These are phyloP conservation scores for Penicillium italicum DNA, from an alignment of 2,329 filamentous ascomycete species.

Conservation along the genomic window DNA sequence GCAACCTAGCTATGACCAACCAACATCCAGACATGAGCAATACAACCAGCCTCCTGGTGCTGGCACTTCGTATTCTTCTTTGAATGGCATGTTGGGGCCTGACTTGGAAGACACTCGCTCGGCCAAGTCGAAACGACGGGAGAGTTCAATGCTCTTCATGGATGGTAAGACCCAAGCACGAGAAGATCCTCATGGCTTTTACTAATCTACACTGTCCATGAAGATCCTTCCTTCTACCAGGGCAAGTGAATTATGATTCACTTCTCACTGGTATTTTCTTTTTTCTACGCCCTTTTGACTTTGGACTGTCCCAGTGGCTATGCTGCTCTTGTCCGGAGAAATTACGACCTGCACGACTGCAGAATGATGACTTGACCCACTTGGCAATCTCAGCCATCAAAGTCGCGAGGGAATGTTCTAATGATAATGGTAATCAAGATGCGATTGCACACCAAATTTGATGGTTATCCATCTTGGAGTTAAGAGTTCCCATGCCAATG, in stretches of 20 bases:
- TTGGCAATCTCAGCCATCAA: slow-evolving; percentile 18
- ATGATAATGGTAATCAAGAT: slow-evolving; percentile 37
- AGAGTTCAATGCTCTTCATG: slow-evolving; percentile 50
- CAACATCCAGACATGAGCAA: slow-evolving; percentile 28
- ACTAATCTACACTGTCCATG: background rate
- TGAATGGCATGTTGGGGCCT: slow-evolving; percentile 42
- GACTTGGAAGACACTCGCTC: slow-evolving; percentile 34
- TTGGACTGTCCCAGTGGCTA: slow-evolving; percentile 9
- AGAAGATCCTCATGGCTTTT: background rate
- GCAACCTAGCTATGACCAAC: slow-evolving; percentile 48
- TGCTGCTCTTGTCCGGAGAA: slow-evolving; percentile 18
- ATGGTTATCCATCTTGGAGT: slow-evolving; percentile 9
- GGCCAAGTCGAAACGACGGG: slow-evolving; percentile 46
- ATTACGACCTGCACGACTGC: slow-evolving; percentile 30
- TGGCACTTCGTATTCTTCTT: slow-evolving; percentile 24
- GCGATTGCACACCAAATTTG: slow-evolving; percentile 7
- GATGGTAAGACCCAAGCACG: slow-evolving; percentile 18
- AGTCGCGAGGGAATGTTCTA: slow-evolving; percentile 28
- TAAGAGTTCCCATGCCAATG: slow-evolving; percentile 11
- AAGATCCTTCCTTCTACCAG: slow-evolving; percentile 13
- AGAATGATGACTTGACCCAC: slow-evolving; percentile 29
- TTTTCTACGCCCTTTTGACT: background rate
- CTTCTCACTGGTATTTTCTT: slow-evolving; percentile 1
- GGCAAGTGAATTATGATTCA: slow-evolving; percentile 10
- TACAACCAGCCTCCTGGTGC: slow-evolving; percentile 24